Base-by-base conservation (phyloP, 352 stramenopile genomes). In the Salisapilia sapeloensis region DNA sequence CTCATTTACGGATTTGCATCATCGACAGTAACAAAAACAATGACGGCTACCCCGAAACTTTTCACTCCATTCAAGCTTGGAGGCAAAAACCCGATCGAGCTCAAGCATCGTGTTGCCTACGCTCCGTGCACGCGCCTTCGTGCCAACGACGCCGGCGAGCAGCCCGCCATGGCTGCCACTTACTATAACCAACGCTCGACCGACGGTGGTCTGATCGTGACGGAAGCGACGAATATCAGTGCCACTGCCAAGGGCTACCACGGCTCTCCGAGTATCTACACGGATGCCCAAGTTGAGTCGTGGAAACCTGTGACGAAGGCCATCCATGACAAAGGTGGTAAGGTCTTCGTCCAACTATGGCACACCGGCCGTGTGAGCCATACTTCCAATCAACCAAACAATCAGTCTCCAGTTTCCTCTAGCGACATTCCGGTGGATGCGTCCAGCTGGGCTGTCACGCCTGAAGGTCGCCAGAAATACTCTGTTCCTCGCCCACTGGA, bases 261-360 rank as follows among this genome's bases (percentile, higher is more conserved):
- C 24, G 47, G 55, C 12, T 46, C 64, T 0, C 67, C 67, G 0
- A 67, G 66, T 6, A 37, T 87, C 13, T 78, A 56, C 37, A 50
- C 38, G 1, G 14, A 26, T 2, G 53, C 63, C 13, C 71, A 87
- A 26, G 20, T 66, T 21, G 35, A 57, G 4, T 46, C 31, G 14
- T 86, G 70, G 70, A 67, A 80, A 33, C 44, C 40, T 13, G 46
- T 84, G 9, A 69, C 60, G 0, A 40, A 74, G 5, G 45, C 52
- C 0, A 80, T 95, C 17, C 82, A 95, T 40, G 51, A 44, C 6
- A 80, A 84, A 24, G 53, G 55, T 14, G 72, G 61, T 39, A 60
- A 65, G 24, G 92, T 93, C 29, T 84, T 75, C 31, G 30, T 60
- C 11, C 78, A 95, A 48, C 46, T 94, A 6, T 93, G 78, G 78